Conservation (phyloP, 495 filamentous ascomycete genomes). For the Aspergillus homomorphus region DNA sequence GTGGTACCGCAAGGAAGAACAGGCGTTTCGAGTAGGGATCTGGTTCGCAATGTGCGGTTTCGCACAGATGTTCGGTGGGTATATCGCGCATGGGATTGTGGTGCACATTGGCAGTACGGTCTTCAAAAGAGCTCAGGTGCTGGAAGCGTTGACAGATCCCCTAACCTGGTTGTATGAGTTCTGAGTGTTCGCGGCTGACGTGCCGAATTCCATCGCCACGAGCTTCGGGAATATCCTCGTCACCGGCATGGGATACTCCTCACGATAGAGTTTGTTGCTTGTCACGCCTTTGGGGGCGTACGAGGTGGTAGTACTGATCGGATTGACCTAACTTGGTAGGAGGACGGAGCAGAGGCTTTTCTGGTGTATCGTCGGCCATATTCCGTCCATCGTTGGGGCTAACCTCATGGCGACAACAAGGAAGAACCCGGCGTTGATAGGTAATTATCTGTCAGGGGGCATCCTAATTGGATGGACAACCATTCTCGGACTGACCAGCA, state of each 20-base stretch:
- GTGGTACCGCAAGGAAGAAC: conserved; percentile 54
- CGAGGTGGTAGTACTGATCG: conserved; percentile 53
- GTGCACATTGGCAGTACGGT: conserved; percentile 53
- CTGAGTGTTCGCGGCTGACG: conserved; percentile 52
- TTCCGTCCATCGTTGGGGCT: conserved; percentile 48
- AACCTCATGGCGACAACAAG: conserved; percentile 51
- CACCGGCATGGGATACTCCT: conserved; percentile 26
- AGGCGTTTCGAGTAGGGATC: conserved; percentile 45
- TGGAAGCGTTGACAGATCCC: conserved; percentile 50
- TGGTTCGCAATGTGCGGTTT: conserved; percentile 55
- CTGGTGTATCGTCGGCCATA: conserved; percentile 23
- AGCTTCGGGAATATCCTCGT: conserved; percentile 34
- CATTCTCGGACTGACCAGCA: conserved; percentile 46
- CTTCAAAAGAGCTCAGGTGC: conserved; percentile 55
- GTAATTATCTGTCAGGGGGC: conserved; percentile 50
- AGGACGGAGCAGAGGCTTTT: conserved; percentile 32
- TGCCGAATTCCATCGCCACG: conserved; percentile 36
- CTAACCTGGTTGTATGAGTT: conserved; percentile 55
- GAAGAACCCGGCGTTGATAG: conserved; percentile 43
- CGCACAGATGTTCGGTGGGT: conserved; percentile 53
- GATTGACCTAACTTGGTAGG: conserved; percentile 54
- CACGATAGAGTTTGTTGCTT: conserved; percentile 54
- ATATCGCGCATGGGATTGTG: conserved; percentile 56
- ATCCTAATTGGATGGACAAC: conserved; percentile 49
- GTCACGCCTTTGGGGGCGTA: conserved; percentile 58